phyloP scores from a whole-genome alignment of 2,329 filamentous ascomycete species.

The Paraphoma sp. region DNA sequence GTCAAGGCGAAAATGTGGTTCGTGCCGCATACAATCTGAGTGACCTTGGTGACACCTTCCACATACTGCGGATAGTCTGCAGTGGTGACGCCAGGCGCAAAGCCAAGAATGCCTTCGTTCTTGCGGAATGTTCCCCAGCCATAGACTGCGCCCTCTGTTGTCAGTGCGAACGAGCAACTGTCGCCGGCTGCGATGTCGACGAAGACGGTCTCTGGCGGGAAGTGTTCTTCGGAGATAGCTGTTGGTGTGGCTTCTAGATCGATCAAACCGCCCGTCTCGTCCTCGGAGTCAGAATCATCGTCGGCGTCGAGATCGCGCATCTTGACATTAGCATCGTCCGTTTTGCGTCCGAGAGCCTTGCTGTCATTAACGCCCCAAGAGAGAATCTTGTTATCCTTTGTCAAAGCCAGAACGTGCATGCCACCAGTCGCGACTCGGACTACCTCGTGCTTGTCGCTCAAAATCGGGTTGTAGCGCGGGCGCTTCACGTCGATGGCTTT shows the following conservation, averaged over 20 bases:
- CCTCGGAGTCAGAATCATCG: slow-evolving; percentile 56
- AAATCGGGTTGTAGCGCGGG: slow-evolving; percentile 71
- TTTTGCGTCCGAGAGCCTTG: slow-evolving; percentile 78
- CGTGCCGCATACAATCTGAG: slow-evolving; percentile 68
- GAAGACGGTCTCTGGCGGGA: slow-evolving; percentile 68
- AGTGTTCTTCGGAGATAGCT: slow-evolving; percentile 61
- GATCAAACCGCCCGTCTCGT: slow-evolving; percentile 71
- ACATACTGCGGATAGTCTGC: slow-evolving; percentile 60
- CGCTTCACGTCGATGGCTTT: slow-evolving; percentile 75
- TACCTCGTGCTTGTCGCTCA: slow-evolving; percentile 65
- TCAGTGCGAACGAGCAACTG: slow-evolving; percentile 77
- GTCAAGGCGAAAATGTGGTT: slow-evolving; percentile 76
- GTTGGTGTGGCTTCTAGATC: slow-evolving; percentile 73
- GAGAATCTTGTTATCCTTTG: slow-evolving; percentile 79
- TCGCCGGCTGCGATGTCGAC: slow-evolving; percentile 75
- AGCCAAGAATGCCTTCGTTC: slow-evolving; percentile 71
- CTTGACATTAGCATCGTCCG: slow-evolving; percentile 68
- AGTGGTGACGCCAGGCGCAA: slow-evolving; percentile 55
- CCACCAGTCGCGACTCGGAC: slow-evolving; percentile 80
- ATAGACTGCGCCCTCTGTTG: slow-evolving; percentile 76
- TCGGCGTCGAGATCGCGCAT: slow-evolving; percentile 60
- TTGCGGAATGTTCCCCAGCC: slow-evolving; percentile 84
- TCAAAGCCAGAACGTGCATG: slow-evolving; percentile 81
- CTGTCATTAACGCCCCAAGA: slow-evolving; percentile 92
- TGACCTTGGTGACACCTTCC: slow-evolving; percentile 70